phyloP scores from a whole-genome alignment of 495 filamentous ascomycete species.

The Penicillium pancosmium region DNA sequence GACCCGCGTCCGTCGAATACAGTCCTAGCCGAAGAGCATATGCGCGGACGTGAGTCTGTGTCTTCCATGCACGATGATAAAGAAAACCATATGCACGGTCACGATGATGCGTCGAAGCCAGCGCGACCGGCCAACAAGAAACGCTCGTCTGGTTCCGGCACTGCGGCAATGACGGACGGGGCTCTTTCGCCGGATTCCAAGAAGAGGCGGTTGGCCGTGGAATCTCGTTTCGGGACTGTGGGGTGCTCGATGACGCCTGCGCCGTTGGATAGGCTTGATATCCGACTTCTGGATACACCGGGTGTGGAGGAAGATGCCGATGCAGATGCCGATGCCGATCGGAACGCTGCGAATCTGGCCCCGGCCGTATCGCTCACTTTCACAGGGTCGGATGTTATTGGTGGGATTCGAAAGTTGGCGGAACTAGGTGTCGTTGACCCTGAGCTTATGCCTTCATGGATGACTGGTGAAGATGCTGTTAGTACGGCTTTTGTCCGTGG shows the following conservation, averaged over 20 bases:
- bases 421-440: constrained; percentile 75
- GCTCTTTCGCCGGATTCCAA: constrained; percentile 58
- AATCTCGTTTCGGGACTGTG: constrained; percentile 50
- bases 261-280: constrained; percentile 36
- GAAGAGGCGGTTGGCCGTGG: constrained; percentile 62
- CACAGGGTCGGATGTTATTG: constrained; percentile 77
- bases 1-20: constrained; percentile 50
- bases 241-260: constrained; percentile 31
- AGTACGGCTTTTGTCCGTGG: constrained; percentile 67
- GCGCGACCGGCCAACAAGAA: constrained; percentile 1
- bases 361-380: constrained; percentile 63
- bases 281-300: constrained; percentile 36
- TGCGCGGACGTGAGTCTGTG: constrained; percentile 26
- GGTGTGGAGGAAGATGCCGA: constrained; percentile 23
- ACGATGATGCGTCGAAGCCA: constrained; percentile 33
- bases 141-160: neutral
- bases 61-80: constrained; percentile 21
- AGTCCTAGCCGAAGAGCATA: constrained; percentile 45
- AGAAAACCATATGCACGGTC: constrained; percentile 23
- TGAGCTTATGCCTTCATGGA: constrained; percentile 82
- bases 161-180: neutral
- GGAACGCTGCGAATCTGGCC: constrained; percentile 3
- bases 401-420: constrained; percentile 73
- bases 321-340: constrained; percentile 24
- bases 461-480: constrained; percentile 84